Conservation (phyloP, 2,329 filamentous ascomycete species). For the Fragosphaeria purpurea region DNA sequence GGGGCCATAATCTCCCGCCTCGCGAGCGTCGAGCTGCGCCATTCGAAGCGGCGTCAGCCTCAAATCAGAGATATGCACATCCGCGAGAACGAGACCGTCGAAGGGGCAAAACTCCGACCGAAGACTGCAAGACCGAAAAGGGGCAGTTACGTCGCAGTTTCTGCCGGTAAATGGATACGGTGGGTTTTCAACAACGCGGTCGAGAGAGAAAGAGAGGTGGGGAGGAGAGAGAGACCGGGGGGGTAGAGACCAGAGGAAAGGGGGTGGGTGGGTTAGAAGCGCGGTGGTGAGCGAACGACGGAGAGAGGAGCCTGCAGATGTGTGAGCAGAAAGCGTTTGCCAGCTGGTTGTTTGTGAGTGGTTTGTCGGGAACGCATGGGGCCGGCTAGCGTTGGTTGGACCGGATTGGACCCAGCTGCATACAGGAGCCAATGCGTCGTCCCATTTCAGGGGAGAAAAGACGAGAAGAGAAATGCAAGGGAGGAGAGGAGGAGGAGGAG, state of each 20-base stretch:
- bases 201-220: background rate
- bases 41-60: slow-evolving; percentile 23
- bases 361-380: slow-evolving; percentile 11
- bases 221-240: background rate
- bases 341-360: slow-evolving; percentile 14
- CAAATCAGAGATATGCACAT: slow-evolving; percentile 12
- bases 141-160: too few relatives aligned
- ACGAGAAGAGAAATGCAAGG: background rate
- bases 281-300: background rate
- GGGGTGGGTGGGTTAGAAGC: background rate
- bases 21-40: slow-evolving; percentile 19
- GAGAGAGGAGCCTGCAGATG: slow-evolving; percentile 4
- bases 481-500: background rate
- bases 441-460: slow-evolving; percentile 1
- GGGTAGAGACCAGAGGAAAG: background rate
- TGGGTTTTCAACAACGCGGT: too few relatives aligned
- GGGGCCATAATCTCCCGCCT: slow-evolving; percentile 16
- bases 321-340: slow-evolving; percentile 6
- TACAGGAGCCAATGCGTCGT: slow-evolving; percentile 8
- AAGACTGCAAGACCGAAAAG: too few relatives aligned
- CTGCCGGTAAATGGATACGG: too few relatives aligned
- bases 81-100: slow-evolving; percentile 1
- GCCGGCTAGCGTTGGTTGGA: slow-evolving; percentile 13
- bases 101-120: too few relatives aligned
- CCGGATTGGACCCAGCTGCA: slow-evolving; percentile 9